Conservation (phyloP, 2,329 filamentous ascomycete genomes). For the Coniochaeta sp. region DNA sequence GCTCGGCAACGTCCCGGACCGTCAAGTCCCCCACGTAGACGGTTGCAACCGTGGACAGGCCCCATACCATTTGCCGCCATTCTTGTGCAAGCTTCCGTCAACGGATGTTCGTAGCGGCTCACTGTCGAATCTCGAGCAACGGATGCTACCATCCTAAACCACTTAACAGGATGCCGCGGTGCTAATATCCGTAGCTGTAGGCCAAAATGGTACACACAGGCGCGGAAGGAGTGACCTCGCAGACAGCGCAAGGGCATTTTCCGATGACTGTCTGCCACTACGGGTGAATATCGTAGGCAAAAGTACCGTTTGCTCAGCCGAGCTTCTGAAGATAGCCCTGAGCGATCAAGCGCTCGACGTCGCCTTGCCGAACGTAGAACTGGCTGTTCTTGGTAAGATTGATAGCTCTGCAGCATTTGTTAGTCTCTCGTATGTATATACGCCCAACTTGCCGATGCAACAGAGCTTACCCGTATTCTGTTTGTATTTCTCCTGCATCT, state of each 20-base stretch:
- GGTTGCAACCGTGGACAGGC: neutral
- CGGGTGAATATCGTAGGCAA: neutral
- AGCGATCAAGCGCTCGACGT: constrained; percentile 88
- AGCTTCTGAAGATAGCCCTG: constrained; percentile 93
- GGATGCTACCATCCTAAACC: neutral
- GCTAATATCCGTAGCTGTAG: neutral
- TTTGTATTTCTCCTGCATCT: constrained; percentile 97
- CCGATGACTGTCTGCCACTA: too few relatives aligned
- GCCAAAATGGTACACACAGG: neutral
- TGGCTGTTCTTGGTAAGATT: constrained; percentile 97
- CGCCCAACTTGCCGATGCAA: neutral
- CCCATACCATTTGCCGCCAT: constrained; percentile 11
- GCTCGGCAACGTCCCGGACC: neutral
- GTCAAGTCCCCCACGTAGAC: neutral
- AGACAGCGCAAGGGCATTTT: too few relatives aligned
- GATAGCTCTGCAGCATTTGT: constrained; percentile 59
- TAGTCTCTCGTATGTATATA: constrained; percentile 6
- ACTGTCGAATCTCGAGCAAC: neutral
- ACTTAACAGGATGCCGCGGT: neutral
- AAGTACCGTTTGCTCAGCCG: constrained; percentile 45
- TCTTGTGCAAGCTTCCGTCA: constrained; percentile 14
- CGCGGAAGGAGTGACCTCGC: too few relatives aligned
- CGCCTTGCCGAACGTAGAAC: constrained; percentile 91
- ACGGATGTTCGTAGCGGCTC: neutral
- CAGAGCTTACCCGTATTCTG: constrained; percentile 82